Conservation (phyloP, 176 grass and related monocot genomes). For the Ensete glaucum region DNA sequence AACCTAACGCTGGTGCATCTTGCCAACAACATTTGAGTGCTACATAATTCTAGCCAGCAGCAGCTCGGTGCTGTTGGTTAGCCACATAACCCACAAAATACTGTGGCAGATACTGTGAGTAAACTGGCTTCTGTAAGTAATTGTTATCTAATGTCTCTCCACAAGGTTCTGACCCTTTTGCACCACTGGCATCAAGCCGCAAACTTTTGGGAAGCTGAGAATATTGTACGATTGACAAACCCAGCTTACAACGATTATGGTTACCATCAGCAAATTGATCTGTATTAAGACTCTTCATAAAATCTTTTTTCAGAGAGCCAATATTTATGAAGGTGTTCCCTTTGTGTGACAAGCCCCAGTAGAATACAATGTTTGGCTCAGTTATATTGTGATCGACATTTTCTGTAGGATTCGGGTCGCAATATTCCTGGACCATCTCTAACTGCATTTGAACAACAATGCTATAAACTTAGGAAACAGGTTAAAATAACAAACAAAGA, state of each 20-base stretch:
- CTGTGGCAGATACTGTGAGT: neutral
- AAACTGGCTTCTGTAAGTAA: constrained; percentile 6
- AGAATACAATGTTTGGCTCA: constrained; percentile 44
- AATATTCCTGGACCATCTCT: constrained; percentile 37
- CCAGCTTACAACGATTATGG: constrained; percentile 30
- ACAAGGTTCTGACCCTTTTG: constrained; percentile 22
- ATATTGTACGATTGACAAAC: constrained; percentile 29
- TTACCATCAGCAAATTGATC: constrained; percentile 40
- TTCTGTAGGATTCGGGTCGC: constrained; percentile 47
- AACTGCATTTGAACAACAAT: constrained; percentile 27
- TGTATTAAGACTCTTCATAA: constrained; percentile 48
- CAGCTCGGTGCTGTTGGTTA: neutral
- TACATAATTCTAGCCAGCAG: neutral
- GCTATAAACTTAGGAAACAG: neutral
- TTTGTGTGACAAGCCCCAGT: constrained; percentile 46
- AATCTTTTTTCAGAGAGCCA: constrained; percentile 39
- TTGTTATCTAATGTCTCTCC: constrained; percentile 27
- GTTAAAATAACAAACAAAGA: neutral
- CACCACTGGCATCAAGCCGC: constrained; percentile 4
- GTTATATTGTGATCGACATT: constrained; percentile 35
- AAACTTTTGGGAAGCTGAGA: constrained; percentile 41
- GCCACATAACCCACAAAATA: constrained; percentile 18
- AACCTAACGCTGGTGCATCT: neutral
- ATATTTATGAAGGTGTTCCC: constrained; percentile 25
- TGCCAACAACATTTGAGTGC: neutral